Evolutionary conservation across 768 basidiomycete genomes (phyloP).

Genomic region (Cytidiella melzeri): DNA sequence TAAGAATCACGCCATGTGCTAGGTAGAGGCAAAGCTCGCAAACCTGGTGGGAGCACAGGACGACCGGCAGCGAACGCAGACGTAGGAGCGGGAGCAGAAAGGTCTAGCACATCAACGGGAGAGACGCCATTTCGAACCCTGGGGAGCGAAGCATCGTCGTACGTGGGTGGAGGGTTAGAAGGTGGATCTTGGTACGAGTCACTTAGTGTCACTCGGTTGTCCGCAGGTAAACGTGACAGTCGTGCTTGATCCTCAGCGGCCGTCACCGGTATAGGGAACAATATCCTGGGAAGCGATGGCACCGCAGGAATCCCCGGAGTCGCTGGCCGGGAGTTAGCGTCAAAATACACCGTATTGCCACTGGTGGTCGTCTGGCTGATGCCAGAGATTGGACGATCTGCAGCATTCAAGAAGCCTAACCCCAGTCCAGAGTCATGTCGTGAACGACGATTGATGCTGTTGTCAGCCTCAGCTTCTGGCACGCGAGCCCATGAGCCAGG

Average conservation of each 20-base stretch:
- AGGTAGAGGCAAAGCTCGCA: slow-evolving; percentile 25
- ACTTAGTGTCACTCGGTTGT: background rate
- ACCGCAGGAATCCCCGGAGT: slow-evolving; percentile 31
- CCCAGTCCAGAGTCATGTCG: slow-evolving; percentile 14
- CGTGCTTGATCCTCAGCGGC: slow-evolving; percentile 1
- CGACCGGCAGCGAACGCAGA: slow-evolving; percentile 38
- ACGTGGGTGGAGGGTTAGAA: slow-evolving; percentile 15
- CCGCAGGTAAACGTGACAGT: slow-evolving; percentile 7
- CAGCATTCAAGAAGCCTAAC: slow-evolving; percentile 29
- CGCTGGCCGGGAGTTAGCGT: slow-evolving; percentile 43
- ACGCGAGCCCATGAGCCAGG: slow-evolving; percentile 15
- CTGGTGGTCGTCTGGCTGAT: slow-evolving; percentile 34
- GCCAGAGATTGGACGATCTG: slow-evolving; percentile 49
- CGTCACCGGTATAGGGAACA: slow-evolving; percentile 17
- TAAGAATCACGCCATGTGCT: slow-evolving; percentile 30
- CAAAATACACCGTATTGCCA: slow-evolving; percentile 56
- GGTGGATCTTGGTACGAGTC: background rate
- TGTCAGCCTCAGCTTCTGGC: slow-evolving; percentile 4
- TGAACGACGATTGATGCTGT: slow-evolving; percentile 7
- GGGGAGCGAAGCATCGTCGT: slow-evolving; percentile 12
- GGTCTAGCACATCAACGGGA: slow-evolving; percentile 43
- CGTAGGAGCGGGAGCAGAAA: slow-evolving; percentile 52
- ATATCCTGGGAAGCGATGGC: background rate
- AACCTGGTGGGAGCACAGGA: slow-evolving; percentile 32
- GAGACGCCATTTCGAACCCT: background rate